Conservation (phyloP, 2,329 filamentous ascomycete genomes). For the Fusarium nisikadoi region DNA sequence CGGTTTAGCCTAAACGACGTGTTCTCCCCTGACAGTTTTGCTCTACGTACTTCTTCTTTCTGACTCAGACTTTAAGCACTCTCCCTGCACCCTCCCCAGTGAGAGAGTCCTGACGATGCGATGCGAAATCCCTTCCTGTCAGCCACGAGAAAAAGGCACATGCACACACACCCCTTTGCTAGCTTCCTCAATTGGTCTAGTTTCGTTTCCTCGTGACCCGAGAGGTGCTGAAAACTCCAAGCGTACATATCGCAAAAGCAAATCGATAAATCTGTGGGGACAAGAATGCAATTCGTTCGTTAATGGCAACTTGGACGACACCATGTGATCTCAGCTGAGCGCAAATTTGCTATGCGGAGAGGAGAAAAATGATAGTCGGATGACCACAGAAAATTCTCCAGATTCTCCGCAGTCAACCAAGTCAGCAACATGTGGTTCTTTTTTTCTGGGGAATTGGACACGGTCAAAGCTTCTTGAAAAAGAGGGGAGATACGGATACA, state of each 20-base stretch:
- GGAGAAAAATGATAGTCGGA: conserved; percentile 3
- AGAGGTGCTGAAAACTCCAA: conserved; percentile 12
- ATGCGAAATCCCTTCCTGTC: conserved; percentile 13
- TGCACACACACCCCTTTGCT: neutral
- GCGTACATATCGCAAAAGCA: conserved; percentile 31
- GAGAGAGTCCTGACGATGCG: neutral
- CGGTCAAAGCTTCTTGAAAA: conserved; percentile 18
- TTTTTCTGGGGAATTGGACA: conserved; percentile 11
- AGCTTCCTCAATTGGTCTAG: conserved; percentile 8
- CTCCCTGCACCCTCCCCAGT: neutral
- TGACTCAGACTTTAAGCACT: conserved; percentile 26
- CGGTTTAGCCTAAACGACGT: conserved; percentile 31
- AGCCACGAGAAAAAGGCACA: neutral
- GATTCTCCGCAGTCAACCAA: conserved; percentile 20
- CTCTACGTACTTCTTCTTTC: neutral
- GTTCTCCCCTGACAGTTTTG: neutral
- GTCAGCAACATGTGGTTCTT: conserved; percentile 11
- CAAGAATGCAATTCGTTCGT: neutral
- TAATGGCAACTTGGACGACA: neutral
- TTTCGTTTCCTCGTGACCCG: conserved; percentile 27
- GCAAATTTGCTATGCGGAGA: neutral
- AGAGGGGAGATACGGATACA: neutral
- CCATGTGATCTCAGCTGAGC: conserved; percentile 25
- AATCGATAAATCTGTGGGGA: neutral
- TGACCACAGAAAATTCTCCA: conserved; percentile 20